phyloP scores from a whole-genome alignment of 306 rosid species.

The Quercus glauca region DNA sequence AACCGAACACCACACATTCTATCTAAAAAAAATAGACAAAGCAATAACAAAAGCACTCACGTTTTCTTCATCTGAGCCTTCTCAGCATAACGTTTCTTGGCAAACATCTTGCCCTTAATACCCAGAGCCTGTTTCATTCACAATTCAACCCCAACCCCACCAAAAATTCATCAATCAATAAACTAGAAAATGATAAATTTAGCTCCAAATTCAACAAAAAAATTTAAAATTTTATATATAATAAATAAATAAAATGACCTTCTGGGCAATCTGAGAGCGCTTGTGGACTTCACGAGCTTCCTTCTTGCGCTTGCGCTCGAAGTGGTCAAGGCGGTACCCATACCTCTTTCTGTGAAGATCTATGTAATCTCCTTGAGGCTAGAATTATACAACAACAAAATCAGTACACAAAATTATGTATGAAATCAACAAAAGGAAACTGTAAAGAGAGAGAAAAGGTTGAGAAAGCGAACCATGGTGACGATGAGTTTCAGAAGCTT shows the following conservation, averaged over 20 bases:
- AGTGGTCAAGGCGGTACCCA: constrained; percentile 86
- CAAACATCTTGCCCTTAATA: no score
- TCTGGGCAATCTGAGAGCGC: constrained; percentile 76
- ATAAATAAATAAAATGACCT: constrained; percentile 3
- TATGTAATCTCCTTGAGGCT: constrained; percentile 99
- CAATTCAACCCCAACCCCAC: no score
- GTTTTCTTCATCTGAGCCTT: no score
- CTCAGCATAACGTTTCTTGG: no score
- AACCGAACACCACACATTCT: background rate
- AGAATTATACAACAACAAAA: background rate
- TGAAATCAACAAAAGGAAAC: background rate
- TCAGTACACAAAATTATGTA: background rate
- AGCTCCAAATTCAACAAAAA: background rate
- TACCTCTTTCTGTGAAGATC: constrained; percentile 78
- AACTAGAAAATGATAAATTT: background rate
- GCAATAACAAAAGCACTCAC: background rate
- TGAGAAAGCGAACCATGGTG: constrained; percentile 27
- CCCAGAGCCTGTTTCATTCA: no score
- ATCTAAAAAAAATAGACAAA: background rate
- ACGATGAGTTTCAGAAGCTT: background rate
- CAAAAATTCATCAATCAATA: background rate
- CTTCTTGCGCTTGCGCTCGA: constrained; percentile 89
- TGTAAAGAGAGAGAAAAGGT: background rate
- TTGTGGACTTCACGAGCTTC: constrained; percentile 81
- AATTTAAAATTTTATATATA: background rate